A percentile compares a stretch with the other conserved stretches of the same genome.
These are phyloP conservation scores for Scleroderma citrinum DNA, from an alignment of 768 basidiomycete genomes.

Conservation along the genomic window DNA sequence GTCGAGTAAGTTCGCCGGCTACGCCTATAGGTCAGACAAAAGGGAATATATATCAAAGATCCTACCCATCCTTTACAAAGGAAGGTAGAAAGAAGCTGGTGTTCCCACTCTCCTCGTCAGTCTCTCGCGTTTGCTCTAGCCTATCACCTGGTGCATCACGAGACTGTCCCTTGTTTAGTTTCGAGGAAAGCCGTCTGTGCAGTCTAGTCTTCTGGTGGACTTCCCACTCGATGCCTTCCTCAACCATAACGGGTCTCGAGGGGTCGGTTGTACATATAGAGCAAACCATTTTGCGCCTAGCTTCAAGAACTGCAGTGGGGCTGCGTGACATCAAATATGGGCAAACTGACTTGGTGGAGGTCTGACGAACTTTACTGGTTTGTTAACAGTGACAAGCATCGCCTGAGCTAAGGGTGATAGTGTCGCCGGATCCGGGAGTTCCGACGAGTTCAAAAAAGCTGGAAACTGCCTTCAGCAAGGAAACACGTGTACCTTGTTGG, in stretches of 20 bases:
- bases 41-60: not conserved
- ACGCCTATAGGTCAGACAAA: too few relatives aligned
- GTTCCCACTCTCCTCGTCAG: constrained; percentile 1
- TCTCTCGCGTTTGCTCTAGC: not conserved
- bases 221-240: constrained; percentile 48
- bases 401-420: constrained; percentile 50
- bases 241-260: constrained; percentile 58
- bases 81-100: constrained; percentile 1
- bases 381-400: constrained; percentile 43
- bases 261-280: constrained; percentile 53
- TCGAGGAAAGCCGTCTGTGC: constrained; percentile 46
- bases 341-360: not conserved
- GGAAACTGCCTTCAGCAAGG: not conserved
- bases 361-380: constrained; percentile 40
- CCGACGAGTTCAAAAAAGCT: constrained; percentile 51
- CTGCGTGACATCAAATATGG: constrained; percentile 30
- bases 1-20: too few relatives aligned
- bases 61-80: constrained; percentile 6
- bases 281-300: constrained; percentile 56
- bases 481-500: not conserved
- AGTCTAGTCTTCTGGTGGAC: constrained; percentile 49
- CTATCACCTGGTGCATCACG: not conserved
- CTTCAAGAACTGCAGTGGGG: constrained; percentile 48
- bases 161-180: constrained; percentile 10
- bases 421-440: constrained; percentile 50